These are phyloP conservation scores for Musa itinerans DNA, from an alignment of 176 grass and related monocot genomes.

Conservation along the genomic window DNA sequence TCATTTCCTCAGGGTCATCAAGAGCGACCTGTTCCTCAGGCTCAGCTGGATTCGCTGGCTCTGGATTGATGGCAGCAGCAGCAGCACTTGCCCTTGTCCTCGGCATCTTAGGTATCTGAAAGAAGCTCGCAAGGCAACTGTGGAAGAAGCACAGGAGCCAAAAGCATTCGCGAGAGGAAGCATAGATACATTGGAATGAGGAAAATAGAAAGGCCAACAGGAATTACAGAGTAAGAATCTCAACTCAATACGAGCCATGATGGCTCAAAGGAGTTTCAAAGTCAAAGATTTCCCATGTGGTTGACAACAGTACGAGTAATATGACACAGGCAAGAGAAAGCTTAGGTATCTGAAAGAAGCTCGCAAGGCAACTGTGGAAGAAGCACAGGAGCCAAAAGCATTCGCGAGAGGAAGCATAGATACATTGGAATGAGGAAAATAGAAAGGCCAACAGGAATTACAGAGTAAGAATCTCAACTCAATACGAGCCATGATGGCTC, in stretches of 20 bases:
- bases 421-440: constrained; percentile 46
- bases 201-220: constrained; percentile 46
- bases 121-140: constrained; percentile 50
- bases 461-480: constrained; percentile 33
- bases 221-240: constrained; percentile 33
- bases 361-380: constrained; percentile 57
- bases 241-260: constrained; percentile 36
- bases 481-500: constrained; percentile 33
- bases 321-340: constrained; percentile 15
- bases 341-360: constrained; percentile 41
- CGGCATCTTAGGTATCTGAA: constrained; percentile 57
- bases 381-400: constrained; percentile 44
- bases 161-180: constrained; percentile 41
- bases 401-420: constrained; percentile 40
- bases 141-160: constrained; percentile 44
- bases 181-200: constrained; percentile 41
- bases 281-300: not conserved
- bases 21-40: constrained; percentile 36
- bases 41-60: constrained; percentile 11
- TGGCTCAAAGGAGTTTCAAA: constrained; percentile 13
- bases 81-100: constrained; percentile 41
- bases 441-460: constrained; percentile 34
- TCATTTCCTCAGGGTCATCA: constrained; percentile 40
- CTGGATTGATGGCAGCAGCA: constrained; percentile 25
- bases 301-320: constrained; percentile 5